Percentiles rank a stretch among this genome's conserved stretches.
Evolutionary conservation across 2,329 filamentous ascomycete genomes (phyloP).

Genomic region (Ambrosiella beaveri): DNA sequence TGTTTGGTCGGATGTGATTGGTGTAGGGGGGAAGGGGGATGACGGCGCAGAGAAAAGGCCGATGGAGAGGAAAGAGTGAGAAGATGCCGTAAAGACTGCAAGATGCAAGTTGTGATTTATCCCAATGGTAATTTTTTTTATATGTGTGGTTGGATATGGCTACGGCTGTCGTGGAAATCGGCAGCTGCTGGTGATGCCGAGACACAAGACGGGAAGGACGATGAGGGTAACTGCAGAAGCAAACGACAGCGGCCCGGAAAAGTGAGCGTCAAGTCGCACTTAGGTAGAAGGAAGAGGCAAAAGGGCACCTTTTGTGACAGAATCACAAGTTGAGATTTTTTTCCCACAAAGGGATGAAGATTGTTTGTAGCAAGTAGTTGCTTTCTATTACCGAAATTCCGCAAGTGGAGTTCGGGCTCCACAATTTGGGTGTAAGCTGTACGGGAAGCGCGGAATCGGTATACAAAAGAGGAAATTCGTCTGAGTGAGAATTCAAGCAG

Average conservation of each 20-base stretch:
- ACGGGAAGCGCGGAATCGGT: too few relatives aligned
- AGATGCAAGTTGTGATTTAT: background rate
- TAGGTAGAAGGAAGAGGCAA: background rate
- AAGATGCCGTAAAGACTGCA: background rate
- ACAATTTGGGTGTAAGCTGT: too few relatives aligned
- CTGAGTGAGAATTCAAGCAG: too few relatives aligned
- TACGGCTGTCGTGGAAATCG: background rate
- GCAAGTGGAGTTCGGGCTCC: too few relatives aligned
- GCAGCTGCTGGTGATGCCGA: background rate
- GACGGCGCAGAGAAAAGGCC: background rate
- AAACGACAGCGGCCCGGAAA: background rate
- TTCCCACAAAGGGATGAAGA: too few relatives aligned
- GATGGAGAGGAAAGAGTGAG: background rate
- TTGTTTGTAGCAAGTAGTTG: too few relatives aligned
- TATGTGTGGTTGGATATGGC: background rate
- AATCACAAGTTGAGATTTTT: too few relatives aligned
- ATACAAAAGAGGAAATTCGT: too few relatives aligned
- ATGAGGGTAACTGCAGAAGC: background rate
- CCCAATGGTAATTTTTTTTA: background rate
- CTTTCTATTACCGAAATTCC: too few relatives aligned
- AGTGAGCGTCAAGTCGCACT: background rate
- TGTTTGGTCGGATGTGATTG: background rate
- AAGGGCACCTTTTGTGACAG: too few relatives aligned
- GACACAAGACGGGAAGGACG: background rate
- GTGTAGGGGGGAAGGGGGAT: too few relatives aligned